phyloP scores from a whole-genome alignment of 768 basidiomycete genomes.

The Tylopilus vinaceipallidus region DNA sequence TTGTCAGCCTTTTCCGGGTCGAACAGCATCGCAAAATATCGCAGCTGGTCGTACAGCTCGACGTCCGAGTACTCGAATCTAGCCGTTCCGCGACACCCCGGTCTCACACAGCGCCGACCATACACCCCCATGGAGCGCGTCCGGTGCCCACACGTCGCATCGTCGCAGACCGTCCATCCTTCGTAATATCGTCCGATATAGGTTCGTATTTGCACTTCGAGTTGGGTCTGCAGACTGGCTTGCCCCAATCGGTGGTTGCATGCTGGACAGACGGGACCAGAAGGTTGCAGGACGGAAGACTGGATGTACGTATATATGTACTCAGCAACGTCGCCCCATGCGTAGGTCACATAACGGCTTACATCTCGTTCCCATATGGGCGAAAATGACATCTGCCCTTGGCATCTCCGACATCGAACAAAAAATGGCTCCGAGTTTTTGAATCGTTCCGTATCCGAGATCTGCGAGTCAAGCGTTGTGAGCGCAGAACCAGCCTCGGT shows the following conservation, averaged over 20 bases:
- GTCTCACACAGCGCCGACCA: slow-evolving; percentile 73
- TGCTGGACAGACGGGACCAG: slow-evolving; percentile 68
- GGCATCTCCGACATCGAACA: slow-evolving; percentile 77
- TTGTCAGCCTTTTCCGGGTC: slow-evolving; percentile 62
- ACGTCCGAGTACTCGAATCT: slow-evolving; percentile 72
- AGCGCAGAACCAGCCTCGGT: slow-evolving; percentile 61
- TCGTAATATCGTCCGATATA: slow-evolving; percentile 84
- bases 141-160: slow-evolving; percentile 74
- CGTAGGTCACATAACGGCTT: slow-evolving; percentile 13
- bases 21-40: slow-evolving; percentile 81
- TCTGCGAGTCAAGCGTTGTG: slow-evolving; percentile 81
- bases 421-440: slow-evolving; percentile 68
- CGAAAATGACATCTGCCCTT: slow-evolving; percentile 53
- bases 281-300: slow-evolving; percentile 63
- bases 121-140: slow-evolving; percentile 96
- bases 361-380: slow-evolving; percentile 63
- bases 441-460: slow-evolving; percentile 87
- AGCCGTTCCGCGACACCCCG: slow-evolving; percentile 10
- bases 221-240: slow-evolving; percentile 75
- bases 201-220: slow-evolving; percentile 81
- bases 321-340: background rate
- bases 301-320: slow-evolving; percentile 25
- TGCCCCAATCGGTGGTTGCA: slow-evolving; percentile 54
- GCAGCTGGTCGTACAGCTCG: slow-evolving; percentile 85
- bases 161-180: slow-evolving; percentile 85